Evolutionary conservation across 192 early-diverging fungal genomes (phyloP).

Genomic region (Gigaspora rosea): DNA sequence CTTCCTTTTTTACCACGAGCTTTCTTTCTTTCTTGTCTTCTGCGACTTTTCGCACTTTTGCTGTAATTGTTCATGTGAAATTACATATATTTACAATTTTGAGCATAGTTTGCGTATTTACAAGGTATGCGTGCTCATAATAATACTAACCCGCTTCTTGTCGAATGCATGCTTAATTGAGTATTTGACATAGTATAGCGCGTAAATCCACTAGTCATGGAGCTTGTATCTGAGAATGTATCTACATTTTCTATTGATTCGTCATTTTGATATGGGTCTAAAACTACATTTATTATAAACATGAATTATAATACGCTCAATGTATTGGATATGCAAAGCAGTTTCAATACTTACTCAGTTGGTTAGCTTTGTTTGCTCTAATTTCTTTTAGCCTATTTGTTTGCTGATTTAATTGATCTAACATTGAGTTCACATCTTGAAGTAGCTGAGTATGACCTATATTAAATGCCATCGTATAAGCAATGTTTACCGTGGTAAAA

Average conservation of each 20-base stretch:
- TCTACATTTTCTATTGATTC: conserved; percentile 85
- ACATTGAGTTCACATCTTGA: conserved; percentile 67
- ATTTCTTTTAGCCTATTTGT: conserved; percentile 56
- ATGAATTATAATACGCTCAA: neutral
- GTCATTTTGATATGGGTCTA: conserved; percentile 38
- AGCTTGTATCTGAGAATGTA: conserved; percentile 93
- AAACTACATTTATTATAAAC: neutral
- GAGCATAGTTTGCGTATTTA: too few species aligned
- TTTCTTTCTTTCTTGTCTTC: conserved; percentile 74
- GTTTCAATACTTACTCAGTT: neutral
- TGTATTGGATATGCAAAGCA: neutral
- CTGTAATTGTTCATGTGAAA: conserved; percentile 32
- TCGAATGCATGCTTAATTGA: conserved; percentile 59
- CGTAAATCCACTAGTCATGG: conserved; percentile 88
- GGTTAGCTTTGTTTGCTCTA: conserved; percentile 34
- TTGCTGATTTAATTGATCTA: conserved; percentile 65
- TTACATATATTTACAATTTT: conserved; percentile 9
- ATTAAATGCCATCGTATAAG: neutral
- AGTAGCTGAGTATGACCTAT: conserved; percentile 52
- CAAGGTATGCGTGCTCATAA: neutral
- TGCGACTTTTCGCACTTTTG: conserved; percentile 70
- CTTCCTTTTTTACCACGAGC: conserved; percentile 88
- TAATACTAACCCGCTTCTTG: conserved; percentile 32
- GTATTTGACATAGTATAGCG: conserved; percentile 70
- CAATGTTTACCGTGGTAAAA: neutral